Conservation (phyloP, 495 filamentous ascomycete species). For the Hyphodiscus hymeniophilus region DNA sequence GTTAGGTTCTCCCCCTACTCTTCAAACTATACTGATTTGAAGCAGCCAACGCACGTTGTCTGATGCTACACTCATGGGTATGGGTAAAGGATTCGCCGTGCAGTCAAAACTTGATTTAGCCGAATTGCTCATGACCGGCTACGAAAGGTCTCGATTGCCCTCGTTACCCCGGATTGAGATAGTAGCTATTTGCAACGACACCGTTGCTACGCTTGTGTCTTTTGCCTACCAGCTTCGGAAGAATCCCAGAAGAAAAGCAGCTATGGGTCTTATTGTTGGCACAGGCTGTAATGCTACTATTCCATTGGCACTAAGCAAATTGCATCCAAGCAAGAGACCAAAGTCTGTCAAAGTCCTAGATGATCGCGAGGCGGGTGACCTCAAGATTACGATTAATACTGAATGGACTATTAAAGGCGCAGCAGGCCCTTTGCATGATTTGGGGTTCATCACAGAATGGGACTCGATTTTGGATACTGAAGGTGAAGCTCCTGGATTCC, state of each 20-base stretch:
- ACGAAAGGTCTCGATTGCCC: slow-evolving; percentile 38
- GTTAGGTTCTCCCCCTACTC: slow-evolving; percentile 28
- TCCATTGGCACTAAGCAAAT: slow-evolving; percentile 53
- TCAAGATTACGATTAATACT: slow-evolving; percentile 70
- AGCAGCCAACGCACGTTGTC: slow-evolving; percentile 61
- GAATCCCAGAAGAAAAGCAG: slow-evolving; percentile 50
- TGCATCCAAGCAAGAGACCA: slow-evolving; percentile 55
- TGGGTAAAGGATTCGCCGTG: slow-evolving; percentile 84
- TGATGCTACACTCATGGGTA: slow-evolving; percentile 72
- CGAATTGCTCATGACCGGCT: slow-evolving; percentile 58
- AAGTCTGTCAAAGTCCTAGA: slow-evolving; percentile 28
- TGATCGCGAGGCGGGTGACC: slow-evolving; percentile 28
- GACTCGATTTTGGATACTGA: slow-evolving; percentile 56
- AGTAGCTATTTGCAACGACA: slow-evolving; percentile 72
- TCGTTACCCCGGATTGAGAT: slow-evolving; percentile 60
- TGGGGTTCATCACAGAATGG: slow-evolving; percentile 63
- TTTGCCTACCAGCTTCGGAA: slow-evolving; percentile 57
- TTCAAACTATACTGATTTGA: slow-evolving; percentile 1
- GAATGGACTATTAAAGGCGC: slow-evolving; percentile 80
- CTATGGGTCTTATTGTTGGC: slow-evolving; percentile 74
- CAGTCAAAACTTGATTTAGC: slow-evolving; percentile 64
- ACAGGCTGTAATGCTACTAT: slow-evolving; percentile 82
- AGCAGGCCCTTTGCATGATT: slow-evolving; percentile 52
- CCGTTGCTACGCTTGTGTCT: slow-evolving; percentile 71
- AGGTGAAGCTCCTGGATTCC: slow-evolving; percentile 68